Base-by-base conservation (phyloP, 768 basidiomycete species). In the Lyophyllum shimeji region DNA sequence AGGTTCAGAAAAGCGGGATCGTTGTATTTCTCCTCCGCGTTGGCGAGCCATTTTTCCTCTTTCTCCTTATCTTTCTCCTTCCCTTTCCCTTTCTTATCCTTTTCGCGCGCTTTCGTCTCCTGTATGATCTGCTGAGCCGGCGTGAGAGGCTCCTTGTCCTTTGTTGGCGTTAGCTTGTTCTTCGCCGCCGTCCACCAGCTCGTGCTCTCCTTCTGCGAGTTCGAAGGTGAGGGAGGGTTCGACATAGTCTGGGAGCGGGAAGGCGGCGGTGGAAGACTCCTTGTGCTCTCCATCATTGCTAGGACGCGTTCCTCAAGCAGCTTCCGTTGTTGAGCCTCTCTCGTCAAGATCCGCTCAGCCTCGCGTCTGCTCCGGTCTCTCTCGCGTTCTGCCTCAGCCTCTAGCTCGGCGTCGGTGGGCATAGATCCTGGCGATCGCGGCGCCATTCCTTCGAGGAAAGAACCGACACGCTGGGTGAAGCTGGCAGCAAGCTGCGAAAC, bases 91-190 rank as follows among this genome's bases (percentile, higher is more conserved):
- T 76, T 74, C 53, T 72, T 71, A 47, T 84, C 83, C 64, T 83
- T 86, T 52, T 87, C 82, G 42, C 82, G 78, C 18, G 81, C 74
- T 65, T 92, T 90, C 17, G 88, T 75, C 7, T 93, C 90, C 54
- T 81, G 78, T 46, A 93, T 85, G 52, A 94, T 78, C 61, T 91
- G 90, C 63, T 93, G 91, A 0, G 92, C 91, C 8, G 91, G 90
- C 0, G 92, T 93, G n/a, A 90, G 82, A 17, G 72, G 67, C 13
- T 89, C 83, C 63, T 81, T 82, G 11, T 85, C 85, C 62, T 92
- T 93, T 12, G 87, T 87, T 2, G 91, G 89, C 0, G 90, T 91
- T 9, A 94, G 78, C 61, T 75, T 84, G 60, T 82, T 82, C 77
- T 89, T 93, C 18, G 90, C 83, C 2, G 82, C 76, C 11, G 80